phyloP scores from a whole-genome alignment of 2,329 filamentous ascomycete genomes.

The Tolypocladium endophyticum region DNA sequence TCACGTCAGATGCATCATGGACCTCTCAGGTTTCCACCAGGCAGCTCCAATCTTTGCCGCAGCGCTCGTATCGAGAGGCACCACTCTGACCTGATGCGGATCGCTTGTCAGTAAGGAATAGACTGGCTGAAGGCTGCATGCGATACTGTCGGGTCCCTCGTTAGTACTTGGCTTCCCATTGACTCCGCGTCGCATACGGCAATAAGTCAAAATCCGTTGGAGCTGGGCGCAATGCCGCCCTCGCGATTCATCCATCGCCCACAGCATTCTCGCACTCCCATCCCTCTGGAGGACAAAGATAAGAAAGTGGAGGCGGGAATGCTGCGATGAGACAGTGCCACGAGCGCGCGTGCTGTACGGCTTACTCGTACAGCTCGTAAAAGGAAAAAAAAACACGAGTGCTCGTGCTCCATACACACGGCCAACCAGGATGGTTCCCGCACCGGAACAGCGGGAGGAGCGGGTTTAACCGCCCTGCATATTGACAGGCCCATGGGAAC shows the following conservation, averaged over 20 bases:
- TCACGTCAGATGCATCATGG: background rate
- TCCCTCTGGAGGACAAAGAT: background rate
- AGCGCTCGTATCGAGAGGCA: background rate
- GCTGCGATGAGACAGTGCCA: background rate
- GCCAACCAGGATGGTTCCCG: constrained; percentile 5
- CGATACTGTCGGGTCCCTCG: background rate
- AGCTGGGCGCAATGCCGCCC: background rate
- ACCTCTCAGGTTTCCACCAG: background rate
- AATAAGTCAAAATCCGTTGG: background rate
- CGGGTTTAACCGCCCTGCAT: constrained; percentile 24
- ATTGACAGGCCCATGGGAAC: constrained; percentile 12
- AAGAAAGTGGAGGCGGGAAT: background rate
- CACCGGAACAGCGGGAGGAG: constrained; percentile 17
- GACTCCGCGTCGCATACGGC: background rate
- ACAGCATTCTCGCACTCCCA: background rate
- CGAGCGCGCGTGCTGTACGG: background rate
- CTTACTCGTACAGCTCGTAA: background rate
- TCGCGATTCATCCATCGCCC: background rate
- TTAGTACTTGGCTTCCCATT: background rate
- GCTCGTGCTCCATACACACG: background rate
- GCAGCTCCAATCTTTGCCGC: background rate
- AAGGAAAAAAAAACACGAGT: background rate
- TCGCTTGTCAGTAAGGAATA: background rate
- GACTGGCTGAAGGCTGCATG: background rate
- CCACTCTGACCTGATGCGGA: background rate